Evolutionary conservation across 148 eudicot species (phyloP), one percentile per base, ranked within the genome.

Genomic region (Silene conica): DNA sequence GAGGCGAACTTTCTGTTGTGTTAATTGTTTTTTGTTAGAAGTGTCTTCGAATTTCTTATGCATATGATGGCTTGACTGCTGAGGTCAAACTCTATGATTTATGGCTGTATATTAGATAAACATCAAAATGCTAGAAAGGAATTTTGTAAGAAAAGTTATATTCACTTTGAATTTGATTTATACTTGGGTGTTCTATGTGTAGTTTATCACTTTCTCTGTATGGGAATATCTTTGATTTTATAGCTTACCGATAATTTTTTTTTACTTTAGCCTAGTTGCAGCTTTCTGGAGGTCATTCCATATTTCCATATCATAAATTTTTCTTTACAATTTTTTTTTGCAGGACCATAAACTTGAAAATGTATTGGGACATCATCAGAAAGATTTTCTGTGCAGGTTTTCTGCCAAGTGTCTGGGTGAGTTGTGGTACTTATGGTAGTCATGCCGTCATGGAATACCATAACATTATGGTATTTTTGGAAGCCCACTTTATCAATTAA

Each of bases 271-370:
- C 55, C 60, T 8, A 23, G 52, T 25, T 38, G 5, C 28, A 56
- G 21, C 31, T 63, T 43, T 25, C 8, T 62, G 65, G 43, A 19
- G 72, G 23, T 62, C 61, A 26, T 65, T 72, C 10, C 34, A 71
- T 19, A 75, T 69, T 2, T 18, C 5, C 31, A 34, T 3, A 2
- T 34, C n/a, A n/a, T n/a, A n/a, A n/a, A n/a, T 34, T 34, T 5
- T 34, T 34, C 5, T 34, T 34, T 34, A 34, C 38, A 11, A 67
- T n/a, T 31, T 26, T 41, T 70, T 26, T 63, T n/a, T 52, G 67
- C 69, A 85, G 88, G 88, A 85, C 78, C 74, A 69, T 80, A 85
- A 79, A 70, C 70, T 85, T 61, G 83, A 85, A 80, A 75, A 78
- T 82, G 63, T 80, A 26, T 70, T 85, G 78, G 88, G 85, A 43